phyloP scores from a whole-genome alignment of 208 protist genomes.

The Wallacemonas collosoma region DNA sequence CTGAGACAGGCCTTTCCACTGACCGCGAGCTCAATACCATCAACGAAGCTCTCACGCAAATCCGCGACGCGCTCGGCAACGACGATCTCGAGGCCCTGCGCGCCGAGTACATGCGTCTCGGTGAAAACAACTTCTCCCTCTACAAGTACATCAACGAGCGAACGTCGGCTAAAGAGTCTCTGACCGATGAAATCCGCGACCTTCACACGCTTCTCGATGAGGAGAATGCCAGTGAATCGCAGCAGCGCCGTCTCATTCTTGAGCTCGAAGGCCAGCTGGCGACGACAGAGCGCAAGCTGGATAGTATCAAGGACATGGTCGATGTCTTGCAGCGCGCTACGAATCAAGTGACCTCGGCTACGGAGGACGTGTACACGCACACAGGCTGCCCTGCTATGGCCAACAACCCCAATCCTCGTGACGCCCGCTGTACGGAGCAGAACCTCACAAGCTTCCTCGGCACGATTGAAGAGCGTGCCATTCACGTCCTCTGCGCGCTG shows the following conservation, averaged over 20 bases:
- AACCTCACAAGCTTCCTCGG: slow-evolving; percentile 90
- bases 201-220: slow-evolving; percentile 81
- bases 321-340: slow-evolving; percentile 64
- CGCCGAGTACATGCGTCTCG: slow-evolving; percentile 83
- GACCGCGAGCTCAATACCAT: slow-evolving; percentile 56
- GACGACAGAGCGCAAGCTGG: slow-evolving; percentile 79
- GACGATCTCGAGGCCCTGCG: slow-evolving; percentile 88
- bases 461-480: slow-evolving; percentile 90
- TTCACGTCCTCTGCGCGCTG: slow-evolving; percentile 72
- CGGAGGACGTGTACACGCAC: slow-evolving; percentile 77
- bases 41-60: slow-evolving; percentile 82
- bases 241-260: slow-evolving; percentile 81
- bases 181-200: slow-evolving; percentile 88
- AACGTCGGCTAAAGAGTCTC: slow-evolving; percentile 86
- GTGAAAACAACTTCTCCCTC: slow-evolving; percentile 95
- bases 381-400: slow-evolving; percentile 61
- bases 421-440: slow-evolving; percentile 72
- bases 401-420: slow-evolving; percentile 19
- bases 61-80: slow-evolving; percentile 76
- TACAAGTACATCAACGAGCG: slow-evolving; percentile 97
- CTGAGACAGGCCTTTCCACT: slow-evolving; percentile 32
- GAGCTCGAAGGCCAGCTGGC: slow-evolving; percentile 90
- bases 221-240: slow-evolving; percentile 73
- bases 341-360: slow-evolving; percentile 57
- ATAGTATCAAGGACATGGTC: slow-evolving; percentile 55